Evolutionary conservation across 345 rosid species (phyloP), one percentile per base, ranked within the genome.

Genomic region (Syzygium jambos): DNA sequence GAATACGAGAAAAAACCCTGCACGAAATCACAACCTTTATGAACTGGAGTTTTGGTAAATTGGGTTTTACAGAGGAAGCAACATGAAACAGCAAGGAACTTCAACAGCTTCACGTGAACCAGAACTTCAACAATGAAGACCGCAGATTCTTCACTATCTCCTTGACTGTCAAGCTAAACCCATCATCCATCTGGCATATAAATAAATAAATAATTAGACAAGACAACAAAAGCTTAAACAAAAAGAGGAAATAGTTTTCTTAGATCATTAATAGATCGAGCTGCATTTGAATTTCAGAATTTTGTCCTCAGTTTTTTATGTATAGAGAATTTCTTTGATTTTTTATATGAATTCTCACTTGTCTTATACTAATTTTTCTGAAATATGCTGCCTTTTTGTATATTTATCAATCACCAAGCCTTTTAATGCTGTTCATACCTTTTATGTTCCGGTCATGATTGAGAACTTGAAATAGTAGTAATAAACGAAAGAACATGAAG

Each of bases 141-240:
- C 89, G 89, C 15, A 92, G 85, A n/a, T 88, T 92, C 51, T 61
- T 88, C 85, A 89, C 89, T 14, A 92, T 52, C 82, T 89, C 92
- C 86, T 88, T 89, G 25, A 85, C 78, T 30, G 89, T 80, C 86
- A 85, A 73, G 63, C 52, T 61, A 61, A 87, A 86, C 43, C 84
- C 90, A 83, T 7, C 89, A 21, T 87, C 91, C 88, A 88, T 90
- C 91, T 90, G 82, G 82, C 49, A 73, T 19, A 73, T 5, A 73
- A 34, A 73, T 73, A 73, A 68, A 68, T 68, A 30, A 16, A 68
- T 19, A 86, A 55, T 23, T 23, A 38, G 54, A 63, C 16, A 3
- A 51, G 54, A 63, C 16, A 3, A 51, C 5, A 34, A 16, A 84
- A 65, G 7, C 51, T 27, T 7, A 3, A 34, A 13, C 8, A 7